Evolutionary conservation across 805 yeast genomes (phyloP), one percentile per base, ranked within the genome.

Genomic region (Wickerhamomyces sydowiorum): DNA sequence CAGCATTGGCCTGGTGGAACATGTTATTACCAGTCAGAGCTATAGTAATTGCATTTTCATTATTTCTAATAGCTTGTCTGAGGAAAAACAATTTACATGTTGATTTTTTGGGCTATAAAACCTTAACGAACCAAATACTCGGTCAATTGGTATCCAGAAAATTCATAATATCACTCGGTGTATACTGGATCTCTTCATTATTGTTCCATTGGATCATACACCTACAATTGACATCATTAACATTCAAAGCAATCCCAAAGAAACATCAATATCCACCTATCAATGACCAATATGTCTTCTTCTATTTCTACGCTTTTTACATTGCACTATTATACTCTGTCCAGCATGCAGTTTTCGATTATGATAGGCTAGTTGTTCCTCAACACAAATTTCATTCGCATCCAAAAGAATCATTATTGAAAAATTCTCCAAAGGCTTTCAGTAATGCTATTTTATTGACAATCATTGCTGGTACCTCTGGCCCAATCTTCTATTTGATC

Each of bases 281-380:
- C 36, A 70, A 67, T 46, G 74, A 70, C 48, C 56, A 65, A 35
- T 68, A 61, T 64, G 68, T 78, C 4, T 77, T 65, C 52, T 75
- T 61, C 49, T 75, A 78, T 73, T 76, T 67, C 51, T 68, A 64
- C 35, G 62, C 73, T 21, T 10, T 62, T 1, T 56, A 66, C 21
- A 52, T 70, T 7, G 73, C 78, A 0, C 25, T 67, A 0, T 28
- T 68, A 7, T 84, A 82, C 56, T 52, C 80, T 7, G 38, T 67
- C 2, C 79, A 75, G 45, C 82, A 75, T 53, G 50, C 75, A 13
- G 50, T 74, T 0, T 69, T 76, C 43, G 83, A 80, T 54, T 65
- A 77, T 46, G 80, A 79, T 57, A 69, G 76, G 44, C 61, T 84
- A 32, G 56, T 61, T 2, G 74, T 82, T 57, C 51, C 56, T 3